phyloP scores from a whole-genome alignment of 176 grass and related monocot genomes.

The Coix lacrymajobi region DNA sequence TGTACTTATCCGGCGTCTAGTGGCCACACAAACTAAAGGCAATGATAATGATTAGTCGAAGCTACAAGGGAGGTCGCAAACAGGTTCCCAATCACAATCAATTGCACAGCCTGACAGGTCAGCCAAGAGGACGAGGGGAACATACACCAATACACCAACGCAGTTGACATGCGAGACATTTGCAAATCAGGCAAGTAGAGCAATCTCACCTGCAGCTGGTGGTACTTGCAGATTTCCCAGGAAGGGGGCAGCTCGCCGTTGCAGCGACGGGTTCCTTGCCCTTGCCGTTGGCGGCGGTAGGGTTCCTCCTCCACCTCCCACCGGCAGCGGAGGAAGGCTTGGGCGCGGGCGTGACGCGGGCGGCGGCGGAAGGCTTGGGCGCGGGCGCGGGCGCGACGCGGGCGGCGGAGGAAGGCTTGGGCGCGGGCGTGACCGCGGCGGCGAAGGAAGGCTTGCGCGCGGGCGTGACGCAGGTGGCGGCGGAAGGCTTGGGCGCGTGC shows the following conservation, averaged over 20 bases:
- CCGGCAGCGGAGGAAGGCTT: not conserved
- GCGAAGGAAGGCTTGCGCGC: not conserved
- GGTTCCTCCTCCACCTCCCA: not conserved
- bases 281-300: not conserved
- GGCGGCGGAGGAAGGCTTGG: slow-evolving; percentile 3
- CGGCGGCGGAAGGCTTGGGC: not conserved
- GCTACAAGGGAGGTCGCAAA: not conserved
- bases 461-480: not conserved
- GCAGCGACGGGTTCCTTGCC: not conserved
- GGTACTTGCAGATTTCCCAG: not conserved
- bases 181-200: too few relatives aligned
- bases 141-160: not conserved
- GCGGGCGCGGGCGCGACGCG: not conserved
- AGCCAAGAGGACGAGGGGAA: not conserved
- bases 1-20: not conserved
- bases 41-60: not conserved
- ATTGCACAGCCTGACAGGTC: not conserved
- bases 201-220: not conserved
- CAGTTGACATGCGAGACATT: too few relatives aligned
- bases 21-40: not conserved
- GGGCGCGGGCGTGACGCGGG: slow-evolving; percentile 13
- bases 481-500: not conserved
- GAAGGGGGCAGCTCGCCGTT: slow-evolving; percentile 35
- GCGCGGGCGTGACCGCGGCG: slow-evolving; percentile 6
- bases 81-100: not conserved